phyloP scores from a whole-genome alignment of 1,139 yeast species.

The Debaryomycetaceae sp. region DNA sequence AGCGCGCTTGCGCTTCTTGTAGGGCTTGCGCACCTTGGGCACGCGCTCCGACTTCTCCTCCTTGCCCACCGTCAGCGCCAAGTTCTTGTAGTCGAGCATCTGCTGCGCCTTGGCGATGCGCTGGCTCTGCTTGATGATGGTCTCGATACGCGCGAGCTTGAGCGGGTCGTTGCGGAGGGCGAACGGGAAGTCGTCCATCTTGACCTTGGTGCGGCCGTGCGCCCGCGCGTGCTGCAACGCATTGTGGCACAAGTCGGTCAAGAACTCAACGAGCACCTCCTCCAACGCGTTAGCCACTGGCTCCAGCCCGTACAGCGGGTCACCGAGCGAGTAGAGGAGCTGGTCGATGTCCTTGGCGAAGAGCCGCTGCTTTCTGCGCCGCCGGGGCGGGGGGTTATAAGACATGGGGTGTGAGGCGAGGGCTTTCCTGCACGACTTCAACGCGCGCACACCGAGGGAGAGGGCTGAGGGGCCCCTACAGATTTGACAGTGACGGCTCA shows the following conservation, averaged over 20 bases:
- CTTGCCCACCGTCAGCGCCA: conserved; percentile 11
- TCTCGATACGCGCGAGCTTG: conserved; percentile 80
- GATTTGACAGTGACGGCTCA: too few species aligned
- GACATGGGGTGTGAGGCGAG: conserved; percentile 5
- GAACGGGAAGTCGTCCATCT: conserved; percentile 84
- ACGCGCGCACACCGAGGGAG: too few species aligned
- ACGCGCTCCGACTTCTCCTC: conserved; percentile 8
- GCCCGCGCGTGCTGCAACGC: conserved; percentile 21
- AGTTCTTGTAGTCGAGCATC: conserved; percentile 60
- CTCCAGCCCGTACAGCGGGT: conserved; percentile 70
- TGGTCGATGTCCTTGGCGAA: conserved; percentile 69
- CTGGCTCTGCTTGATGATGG: conserved; percentile 68
- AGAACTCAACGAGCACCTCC: conserved; percentile 75
- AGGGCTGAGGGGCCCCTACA: too few species aligned
- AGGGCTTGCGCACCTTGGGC: conserved; percentile 4
- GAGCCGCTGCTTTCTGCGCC: conserved; percentile 36
- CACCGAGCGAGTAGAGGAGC: conserved; percentile 81
- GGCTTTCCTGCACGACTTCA: too few species aligned
- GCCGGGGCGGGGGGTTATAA: conserved; percentile 7
- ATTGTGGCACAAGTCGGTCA: conserved; percentile 51
- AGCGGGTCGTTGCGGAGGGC: conserved; percentile 78
- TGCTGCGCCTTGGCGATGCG: conserved; percentile 77
- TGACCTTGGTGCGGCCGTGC: conserved; percentile 64
- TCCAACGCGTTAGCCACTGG: conserved; percentile 78
- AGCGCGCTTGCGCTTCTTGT: conserved; percentile 5